A percentile compares a stretch with the other conserved stretches of the same genome.
Evolutionary conservation across 2,329 filamentous ascomycete genomes (phyloP).

Genomic region (Trichoderma sp.): DNA sequence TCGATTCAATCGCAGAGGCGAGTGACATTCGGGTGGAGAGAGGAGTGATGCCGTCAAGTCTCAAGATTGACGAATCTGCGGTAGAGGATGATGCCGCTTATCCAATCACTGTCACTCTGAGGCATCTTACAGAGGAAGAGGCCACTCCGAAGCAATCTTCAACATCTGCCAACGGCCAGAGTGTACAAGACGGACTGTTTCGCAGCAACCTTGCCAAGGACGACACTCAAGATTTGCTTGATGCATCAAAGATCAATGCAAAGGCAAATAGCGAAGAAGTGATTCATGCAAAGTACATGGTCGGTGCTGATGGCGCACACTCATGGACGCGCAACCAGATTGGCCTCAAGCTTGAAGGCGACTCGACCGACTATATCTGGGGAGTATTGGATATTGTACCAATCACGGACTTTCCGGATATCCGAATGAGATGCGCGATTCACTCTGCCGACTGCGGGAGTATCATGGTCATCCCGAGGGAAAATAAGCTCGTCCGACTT

Average conservation of each 20-base stretch:
- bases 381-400: conserved; percentile 29
- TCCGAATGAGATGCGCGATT: conserved; percentile 30
- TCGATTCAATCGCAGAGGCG: not conserved
- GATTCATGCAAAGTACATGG: conserved; percentile 15
- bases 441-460: conserved; percentile 21
- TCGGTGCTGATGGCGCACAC: conserved; percentile 29
- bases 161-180: not conserved
- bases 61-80: not conserved
- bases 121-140: not conserved
- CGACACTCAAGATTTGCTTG: conserved; percentile 8
- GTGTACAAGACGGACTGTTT: not conserved
- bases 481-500: conserved; percentile 4
- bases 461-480: conserved; percentile 6
- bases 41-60: not conserved
- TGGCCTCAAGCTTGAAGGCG: conserved; percentile 28
- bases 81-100: not conserved
- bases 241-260: not conserved
- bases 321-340: conserved; percentile 27
- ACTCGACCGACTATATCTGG: conserved; percentile 31
- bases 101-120: not conserved
- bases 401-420: conserved; percentile 30
- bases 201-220: conserved; percentile 7
- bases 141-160: not conserved
- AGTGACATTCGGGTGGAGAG: not conserved
- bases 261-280: not conserved